Evolutionary conservation across 805 yeast genomes (phyloP).

Genomic region (Nadsonia fulvescens): DNA sequence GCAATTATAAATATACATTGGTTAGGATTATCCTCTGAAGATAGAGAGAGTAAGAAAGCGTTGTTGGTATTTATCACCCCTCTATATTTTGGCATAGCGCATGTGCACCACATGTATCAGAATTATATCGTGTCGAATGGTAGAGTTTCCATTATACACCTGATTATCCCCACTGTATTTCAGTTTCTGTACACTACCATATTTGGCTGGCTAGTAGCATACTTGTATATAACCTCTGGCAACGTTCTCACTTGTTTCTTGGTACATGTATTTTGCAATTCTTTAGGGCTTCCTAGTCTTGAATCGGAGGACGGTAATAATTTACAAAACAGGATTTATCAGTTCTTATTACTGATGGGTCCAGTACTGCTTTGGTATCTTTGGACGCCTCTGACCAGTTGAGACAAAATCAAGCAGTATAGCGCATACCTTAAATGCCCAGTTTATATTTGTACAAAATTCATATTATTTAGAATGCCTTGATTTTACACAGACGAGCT

Average conservation of each 20-base stretch:
- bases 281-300: constrained; percentile 44
- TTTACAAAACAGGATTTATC: constrained; percentile 10
- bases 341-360: constrained; percentile 26
- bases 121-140: constrained; percentile 16
- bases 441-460: not conserved
- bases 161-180: constrained; percentile 23
- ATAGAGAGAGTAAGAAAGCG: constrained; percentile 14
- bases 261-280: constrained; percentile 52
- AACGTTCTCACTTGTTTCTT: constrained; percentile 38
- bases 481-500: constrained; percentile 26
- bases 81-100: constrained; percentile 57
- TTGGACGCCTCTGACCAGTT: not conserved
- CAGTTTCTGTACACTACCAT: constrained; percentile 50
- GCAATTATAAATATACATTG: constrained; percentile 18
- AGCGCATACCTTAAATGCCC: not conserved
- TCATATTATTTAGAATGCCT: not conserved
- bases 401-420: not conserved
- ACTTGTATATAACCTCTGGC: constrained; percentile 32
- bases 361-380: constrained; percentile 1
- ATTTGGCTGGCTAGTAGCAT: constrained; percentile 53
- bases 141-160: constrained; percentile 15
- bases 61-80: constrained; percentile 28
- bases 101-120: constrained; percentile 54
- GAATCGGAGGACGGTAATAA: constrained; percentile 7
- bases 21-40: constrained; percentile 11